Evolutionary conservation across 2,329 filamentous ascomycete species (phyloP), one percentile per base, ranked within the genome.

Genomic region (Neoascochyta sp.): DNA sequence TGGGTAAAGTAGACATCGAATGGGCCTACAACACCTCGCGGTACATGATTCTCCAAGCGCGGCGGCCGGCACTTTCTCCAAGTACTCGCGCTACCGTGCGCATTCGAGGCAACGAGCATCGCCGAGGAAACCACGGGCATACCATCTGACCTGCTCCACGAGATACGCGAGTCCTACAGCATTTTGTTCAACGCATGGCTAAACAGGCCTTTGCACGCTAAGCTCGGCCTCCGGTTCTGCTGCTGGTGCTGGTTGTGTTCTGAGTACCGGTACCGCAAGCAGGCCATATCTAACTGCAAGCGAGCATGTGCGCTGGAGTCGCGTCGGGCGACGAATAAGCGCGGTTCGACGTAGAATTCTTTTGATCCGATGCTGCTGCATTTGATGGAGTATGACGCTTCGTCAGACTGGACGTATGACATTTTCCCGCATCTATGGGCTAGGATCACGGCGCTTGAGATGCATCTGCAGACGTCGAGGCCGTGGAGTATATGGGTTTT

Each of bases 401-500:
- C n/a, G n/a, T n/a, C n/a, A n/a, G n/a, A n/a, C n/a, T 50, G 44
- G 48, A 48, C 40, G 14, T 34, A 40, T 9, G 42, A 47, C 6
- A 16, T 43, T 8, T 52, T 52, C 12, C 49, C 47, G 4, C 34
- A 28, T 3, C 34, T 50, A 3, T 49, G 49, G 47, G 18, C 36
- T 14, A 29, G 47, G 2, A 50, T 52, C 21, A 34, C 31, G 24
- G 23, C 34, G 3, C 32, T 52, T 10, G 47, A 50, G 12, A 36
- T 46, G 17, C 47, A 50, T 33, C 20, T 49, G 10, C 41, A 47
- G 16, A 19, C 27, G 1, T 36, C 45, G 3, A 47, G 45, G 24
- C 49, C 45, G 24, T 49, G 47, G 49, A 50, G 42, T 24, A 33
- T 51, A 4, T 50, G 45, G 45, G 38, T 51, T 8, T 19, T 51